phyloP scores from a whole-genome alignment of 179 eudicot species.

The Heliamphora pulchella region DNA sequence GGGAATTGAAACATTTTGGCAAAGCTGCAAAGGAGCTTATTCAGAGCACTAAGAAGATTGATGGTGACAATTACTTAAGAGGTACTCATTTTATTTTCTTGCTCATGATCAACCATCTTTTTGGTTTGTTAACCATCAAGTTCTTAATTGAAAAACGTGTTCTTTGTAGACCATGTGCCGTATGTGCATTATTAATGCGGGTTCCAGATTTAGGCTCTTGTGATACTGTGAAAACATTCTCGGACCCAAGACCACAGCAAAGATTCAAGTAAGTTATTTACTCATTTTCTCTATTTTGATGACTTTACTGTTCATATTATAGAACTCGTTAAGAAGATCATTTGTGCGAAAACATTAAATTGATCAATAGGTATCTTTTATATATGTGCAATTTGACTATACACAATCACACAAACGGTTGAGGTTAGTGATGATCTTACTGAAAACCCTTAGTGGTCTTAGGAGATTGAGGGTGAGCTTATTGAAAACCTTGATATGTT shows the following conservation, averaged over 20 bases:
- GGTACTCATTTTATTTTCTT: slow-evolving; percentile 30
- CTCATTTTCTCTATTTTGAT: too few species aligned
- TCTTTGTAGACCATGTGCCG: slow-evolving; percentile 59
- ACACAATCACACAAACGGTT: too few species aligned
- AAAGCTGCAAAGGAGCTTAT: slow-evolving; percentile 83
- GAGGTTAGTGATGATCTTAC: too few species aligned
- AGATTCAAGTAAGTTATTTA: slow-evolving; percentile 55
- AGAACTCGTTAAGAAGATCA: too few species aligned
- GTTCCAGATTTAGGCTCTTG: slow-evolving; percentile 83
- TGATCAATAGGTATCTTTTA: too few species aligned
- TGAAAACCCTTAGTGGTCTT: too few species aligned
- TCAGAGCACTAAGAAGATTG: slow-evolving; percentile 65
- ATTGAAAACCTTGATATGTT: too few species aligned
- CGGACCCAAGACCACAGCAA: slow-evolving; percentile 90
- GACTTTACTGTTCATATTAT: too few species aligned
- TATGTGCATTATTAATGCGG: slow-evolving; percentile 92
- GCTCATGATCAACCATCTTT: neutral
- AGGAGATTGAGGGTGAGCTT: too few species aligned
- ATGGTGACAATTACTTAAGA: slow-evolving; percentile 80
- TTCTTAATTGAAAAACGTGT: neutral
- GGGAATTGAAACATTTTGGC: slow-evolving; percentile 80
- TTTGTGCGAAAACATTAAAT: too few species aligned
- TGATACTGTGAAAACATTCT: slow-evolving; percentile 84
- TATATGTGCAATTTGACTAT: too few species aligned
- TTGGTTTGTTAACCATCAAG: neutral